Evolutionary conservation across 352 stramenopile genomes (phyloP).

Genomic region (Pythium coloratum): DNA sequence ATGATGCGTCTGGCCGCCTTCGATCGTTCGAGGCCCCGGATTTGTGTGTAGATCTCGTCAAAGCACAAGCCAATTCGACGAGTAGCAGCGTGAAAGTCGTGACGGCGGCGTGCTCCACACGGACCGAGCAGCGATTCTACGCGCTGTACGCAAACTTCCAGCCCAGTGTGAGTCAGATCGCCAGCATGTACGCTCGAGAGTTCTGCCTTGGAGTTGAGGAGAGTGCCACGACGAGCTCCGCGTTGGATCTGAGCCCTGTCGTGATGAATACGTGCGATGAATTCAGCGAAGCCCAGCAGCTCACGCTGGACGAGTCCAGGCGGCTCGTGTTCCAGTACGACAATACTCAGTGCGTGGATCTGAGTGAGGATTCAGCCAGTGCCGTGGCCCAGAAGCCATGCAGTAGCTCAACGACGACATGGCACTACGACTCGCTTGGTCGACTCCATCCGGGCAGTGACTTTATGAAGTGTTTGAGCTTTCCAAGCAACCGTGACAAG

Average conservation of each 20-base stretch:
- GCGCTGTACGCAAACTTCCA: slow-evolving; percentile 13
- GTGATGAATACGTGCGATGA: slow-evolving; percentile 4
- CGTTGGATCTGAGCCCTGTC: slow-evolving; percentile 10
- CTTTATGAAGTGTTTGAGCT: neutral
- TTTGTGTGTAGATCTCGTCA: neutral
- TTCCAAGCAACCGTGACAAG: neutral
- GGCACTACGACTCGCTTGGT: slow-evolving; percentile 13
- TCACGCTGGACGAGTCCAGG: slow-evolving; percentile 9
- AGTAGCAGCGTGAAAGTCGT: neutral
- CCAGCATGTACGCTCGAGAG: neutral
- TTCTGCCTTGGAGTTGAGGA: slow-evolving; percentile 1
- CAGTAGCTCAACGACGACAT: neutral
- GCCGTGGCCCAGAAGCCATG: slow-evolving; percentile 10
- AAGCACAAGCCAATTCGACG: neutral
- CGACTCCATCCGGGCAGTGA: slow-evolving; percentile 1
- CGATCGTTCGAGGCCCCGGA: neutral
- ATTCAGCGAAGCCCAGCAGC: neutral
- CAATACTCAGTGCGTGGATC: slow-evolving; percentile 7
- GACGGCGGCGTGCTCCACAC: neutral
- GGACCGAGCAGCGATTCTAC: slow-evolving; percentile 13
- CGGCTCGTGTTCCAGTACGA: slow-evolving; percentile 13
- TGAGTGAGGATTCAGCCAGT: neutral
- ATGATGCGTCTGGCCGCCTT: neutral
- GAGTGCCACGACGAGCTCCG: slow-evolving; percentile 8
- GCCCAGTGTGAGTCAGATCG: slow-evolving; percentile 9